Percentiles rank a stretch among this genome's conserved stretches.
These are phyloP conservation scores for Aspergillus flavus DNA, from an alignment of 2,329 filamentous ascomycete genomes.

Conservation along the genomic window DNA sequence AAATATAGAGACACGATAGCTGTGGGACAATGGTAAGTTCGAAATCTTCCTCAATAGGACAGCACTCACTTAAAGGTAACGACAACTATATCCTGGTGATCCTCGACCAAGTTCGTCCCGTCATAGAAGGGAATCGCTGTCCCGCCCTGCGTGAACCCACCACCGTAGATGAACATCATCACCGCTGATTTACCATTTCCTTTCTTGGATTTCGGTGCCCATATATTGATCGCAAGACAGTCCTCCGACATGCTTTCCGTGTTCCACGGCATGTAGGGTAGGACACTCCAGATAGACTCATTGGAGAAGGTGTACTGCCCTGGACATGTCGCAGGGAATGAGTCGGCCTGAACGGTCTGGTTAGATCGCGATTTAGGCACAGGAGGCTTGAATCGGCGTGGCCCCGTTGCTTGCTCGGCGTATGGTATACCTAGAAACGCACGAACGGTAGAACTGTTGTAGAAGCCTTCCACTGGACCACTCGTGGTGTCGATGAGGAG, in stretches of 20 bases:
- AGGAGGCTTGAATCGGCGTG: constrained; percentile 46
- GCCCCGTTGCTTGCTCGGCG: constrained; percentile 45
- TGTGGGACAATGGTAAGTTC: background rate
- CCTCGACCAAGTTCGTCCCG: constrained; percentile 18
- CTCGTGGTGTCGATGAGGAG: constrained; percentile 15
- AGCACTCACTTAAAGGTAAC: constrained; percentile 20
- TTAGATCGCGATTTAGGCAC: constrained; percentile 28
- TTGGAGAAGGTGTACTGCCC: constrained; percentile 11
- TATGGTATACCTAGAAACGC: constrained; percentile 51
- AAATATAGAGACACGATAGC: constrained; percentile 25
- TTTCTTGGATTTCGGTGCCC: constrained; percentile 17
- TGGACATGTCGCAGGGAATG: constrained; percentile 27
- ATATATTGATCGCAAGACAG: constrained; percentile 23
- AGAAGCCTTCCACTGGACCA: constrained; percentile 20
- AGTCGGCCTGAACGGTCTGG: constrained; percentile 16
- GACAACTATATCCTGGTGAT: constrained; percentile 20
- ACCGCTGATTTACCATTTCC: constrained; percentile 9
- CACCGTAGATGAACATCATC: constrained; percentile 25
- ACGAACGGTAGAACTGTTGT: constrained; percentile 21
- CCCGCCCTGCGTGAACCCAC: constrained; percentile 15
- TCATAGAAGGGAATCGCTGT: constrained; percentile 16
- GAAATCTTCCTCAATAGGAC: rapidly evolving
- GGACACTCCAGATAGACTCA: constrained; percentile 19
- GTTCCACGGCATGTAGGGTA: constrained; percentile 19
- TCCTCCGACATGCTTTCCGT: constrained; percentile 20